Base-by-base conservation (phyloP, 805 yeast species). In the Hyphopichia homilentoma region DNA sequence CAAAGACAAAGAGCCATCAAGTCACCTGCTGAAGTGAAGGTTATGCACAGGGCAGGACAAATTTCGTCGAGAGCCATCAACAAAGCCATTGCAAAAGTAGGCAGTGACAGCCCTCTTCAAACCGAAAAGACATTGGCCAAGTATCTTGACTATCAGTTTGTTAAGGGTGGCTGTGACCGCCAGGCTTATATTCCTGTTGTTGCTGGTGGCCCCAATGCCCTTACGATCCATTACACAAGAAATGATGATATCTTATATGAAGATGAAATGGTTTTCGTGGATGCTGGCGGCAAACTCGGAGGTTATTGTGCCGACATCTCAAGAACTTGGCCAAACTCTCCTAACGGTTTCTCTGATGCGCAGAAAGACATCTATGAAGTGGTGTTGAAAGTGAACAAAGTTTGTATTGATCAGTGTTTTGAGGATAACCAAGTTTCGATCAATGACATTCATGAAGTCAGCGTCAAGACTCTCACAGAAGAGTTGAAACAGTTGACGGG, bases 241-340 rank as follows among this genome's bases (percentile, higher is more conserved):
- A 93, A 93, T 50, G 95, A 93, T 57, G 95, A 86, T 50, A 58
- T 83, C 8, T 69, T 93, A 40, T 73, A 74, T 36, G 72, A 75
- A 26, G 87, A 80, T 41, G 97, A 90, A 41, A 61, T 85, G 68
- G 96, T 88, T 6, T 74, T 93, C 18, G 88, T 93, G 3, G 99
- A 93, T 58, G 97, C 97, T 3, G 94, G 95, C 1, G 99, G 97
- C 4, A 74, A 84, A 30, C 56, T 82, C 26, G 98, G 97, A 25
- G 97, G 97, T 1, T 93, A 93, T 57, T 81, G 95, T 51, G 81
- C 97, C 1, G 99, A 93, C 58, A 93, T 93, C 28, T 89, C 97
- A 2, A 73, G 99, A 42, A 83, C 97, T 0, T 93, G 97, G 97
- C 98, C 98, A 4, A 81, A 79, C 29, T 73, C 73, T 23, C 86